Evolutionary conservation across 306 rosid species (phyloP), one percentile per base, ranked within the genome.

Genomic region (Lathyrus tuberosus): DNA sequence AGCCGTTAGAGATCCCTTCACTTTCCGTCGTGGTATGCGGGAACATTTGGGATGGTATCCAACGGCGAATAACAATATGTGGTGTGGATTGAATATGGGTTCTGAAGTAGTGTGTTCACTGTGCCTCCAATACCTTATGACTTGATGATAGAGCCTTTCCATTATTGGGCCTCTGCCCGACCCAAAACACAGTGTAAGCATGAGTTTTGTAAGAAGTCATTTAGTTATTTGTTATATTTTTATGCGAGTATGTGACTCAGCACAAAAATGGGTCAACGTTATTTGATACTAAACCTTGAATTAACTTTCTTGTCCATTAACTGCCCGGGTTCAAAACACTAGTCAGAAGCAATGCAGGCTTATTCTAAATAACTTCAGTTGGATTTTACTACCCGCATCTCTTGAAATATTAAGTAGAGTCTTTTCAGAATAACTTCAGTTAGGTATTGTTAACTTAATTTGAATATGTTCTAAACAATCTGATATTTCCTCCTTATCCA

Each of bases 391-490:
- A 26, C 22, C 3, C 28, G 46, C 38, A 28, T 65, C 41, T 31
- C 6, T 31, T 31, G 35, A 31, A 31, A 31, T 31, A 31, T 31
- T 31, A 5, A 31, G 35, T 31, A 4, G 5, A 24, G 26, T 2
- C 26, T 24, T 24, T 24, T 24, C 26, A 24, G 26, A 24, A 24
- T 47, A 60, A 38, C 52, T 51, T n/a, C n/a, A n/a, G n/a, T n/a
- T n/a, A n/a, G n/a, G n/a, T n/a, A n/a, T n/a, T n/a, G n/a, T n/a
- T 71, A 22, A 40, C 17, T 41, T 69, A 24, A 20, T 0, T 20
- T 24, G 46, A 46, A 37, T 40, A 53, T 37, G 20, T 15, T 31
- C 46, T 51, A 20, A 67, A 17, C 22, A 78, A 67, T 60, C 18
- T 46, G 47, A 20, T 46, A 14, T 20, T 41, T 30, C 3, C 43